Base-by-base conservation (phyloP, 2,329 filamentous ascomycete species). In the Aspergillus glaucus region DNA sequence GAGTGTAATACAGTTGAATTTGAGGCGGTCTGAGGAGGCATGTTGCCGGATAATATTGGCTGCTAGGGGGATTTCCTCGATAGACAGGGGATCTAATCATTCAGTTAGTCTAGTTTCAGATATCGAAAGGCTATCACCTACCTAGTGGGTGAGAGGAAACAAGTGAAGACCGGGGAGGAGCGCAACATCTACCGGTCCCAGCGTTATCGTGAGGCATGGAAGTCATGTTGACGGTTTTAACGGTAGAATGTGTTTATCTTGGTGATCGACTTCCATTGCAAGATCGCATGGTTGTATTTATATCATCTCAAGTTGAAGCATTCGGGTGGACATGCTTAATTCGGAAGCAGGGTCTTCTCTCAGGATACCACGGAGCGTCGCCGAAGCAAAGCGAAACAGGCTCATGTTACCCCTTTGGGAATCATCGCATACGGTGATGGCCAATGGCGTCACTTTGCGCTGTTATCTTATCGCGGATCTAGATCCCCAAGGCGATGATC, bases 1-100 rank as follows among this genome's bases (percentile, higher is more conserved):
- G 78, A 48, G 85, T 80, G 40, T 79, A 82, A 66, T 55, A 54
- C 63, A 67, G 53, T 66, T 65, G 55, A 68, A 68, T 26, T 67
- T 67, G 54, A 66, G 44, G 10, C 59, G 53, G 47, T 59, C 61
- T 19, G 62, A 62, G 44, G 48, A 58, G 19, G 21, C 39, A 53
- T 53, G 49, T 14, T 53, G 45, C 14, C 53, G 53, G 40, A 53
- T 55, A 6, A 55, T 43, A 26, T 45, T 49, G 5, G 53, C 44
- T 14, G 44, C 51, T 7, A 48, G 4, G 15, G 51, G 50, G 9
- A 55, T 55, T 41, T 55, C 53, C 34, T 51, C 44, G 32, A 51
- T 47, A 6, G 34, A 44, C 9, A 55, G 39, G 44, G 53, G 53
- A 44, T 55, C 53, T 55, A 14, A 8, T 36, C 28, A 9, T 36